phyloP scores from a whole-genome alignment of 768 basidiomycete species.

The Lactarius trivialis region DNA sequence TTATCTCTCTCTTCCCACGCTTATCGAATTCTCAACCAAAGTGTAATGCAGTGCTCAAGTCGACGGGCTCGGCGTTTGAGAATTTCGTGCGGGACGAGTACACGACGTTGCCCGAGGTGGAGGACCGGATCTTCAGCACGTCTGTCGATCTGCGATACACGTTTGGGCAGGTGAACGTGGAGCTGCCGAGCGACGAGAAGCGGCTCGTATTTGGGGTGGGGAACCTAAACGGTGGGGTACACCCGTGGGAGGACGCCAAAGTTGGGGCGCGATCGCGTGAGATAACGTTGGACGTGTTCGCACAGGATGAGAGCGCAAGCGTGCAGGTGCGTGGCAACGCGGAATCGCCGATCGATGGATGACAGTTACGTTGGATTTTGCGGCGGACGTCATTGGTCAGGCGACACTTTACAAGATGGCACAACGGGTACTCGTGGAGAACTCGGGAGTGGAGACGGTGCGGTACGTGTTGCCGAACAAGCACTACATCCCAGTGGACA shows the following conservation, averaged over 20 bases:
- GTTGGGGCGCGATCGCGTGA: slow-evolving; percentile 47
- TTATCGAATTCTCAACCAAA: background rate
- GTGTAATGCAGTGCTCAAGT: slow-evolving; percentile 65
- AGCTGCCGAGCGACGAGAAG: slow-evolving; percentile 44
- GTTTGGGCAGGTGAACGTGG: slow-evolving; percentile 45
- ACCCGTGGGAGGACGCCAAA: slow-evolving; percentile 53
- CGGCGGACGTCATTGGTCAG: slow-evolving; percentile 34
- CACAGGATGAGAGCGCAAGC: slow-evolving; percentile 82
- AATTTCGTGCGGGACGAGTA: slow-evolving; percentile 79
- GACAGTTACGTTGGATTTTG: background rate
- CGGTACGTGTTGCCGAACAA: slow-evolving; percentile 85
- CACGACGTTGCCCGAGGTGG: slow-evolving; percentile 78
- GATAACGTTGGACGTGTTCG: slow-evolving; percentile 75
- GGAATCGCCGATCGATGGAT: background rate
- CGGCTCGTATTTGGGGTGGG: slow-evolving; percentile 46
- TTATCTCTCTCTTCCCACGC: background rate
- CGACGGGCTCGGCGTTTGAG: slow-evolving; percentile 79
- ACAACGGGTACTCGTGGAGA: slow-evolving; percentile 60
- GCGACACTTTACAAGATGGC: slow-evolving; percentile 92
- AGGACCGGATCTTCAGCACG: slow-evolving; percentile 89
- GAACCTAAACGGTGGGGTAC: slow-evolving; percentile 24
- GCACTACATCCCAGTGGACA: slow-evolving; percentile 88
- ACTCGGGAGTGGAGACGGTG: slow-evolving; percentile 50
- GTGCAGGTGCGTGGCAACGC: slow-evolving; percentile 60
- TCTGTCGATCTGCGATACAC: slow-evolving; percentile 71